A percentile compares a stretch with the other conserved stretches of the same genome.
These are phyloP conservation scores for Naganishia kalamii DNA, from an alignment of 768 basidiomycete genomes.

Conservation along the genomic window DNA sequence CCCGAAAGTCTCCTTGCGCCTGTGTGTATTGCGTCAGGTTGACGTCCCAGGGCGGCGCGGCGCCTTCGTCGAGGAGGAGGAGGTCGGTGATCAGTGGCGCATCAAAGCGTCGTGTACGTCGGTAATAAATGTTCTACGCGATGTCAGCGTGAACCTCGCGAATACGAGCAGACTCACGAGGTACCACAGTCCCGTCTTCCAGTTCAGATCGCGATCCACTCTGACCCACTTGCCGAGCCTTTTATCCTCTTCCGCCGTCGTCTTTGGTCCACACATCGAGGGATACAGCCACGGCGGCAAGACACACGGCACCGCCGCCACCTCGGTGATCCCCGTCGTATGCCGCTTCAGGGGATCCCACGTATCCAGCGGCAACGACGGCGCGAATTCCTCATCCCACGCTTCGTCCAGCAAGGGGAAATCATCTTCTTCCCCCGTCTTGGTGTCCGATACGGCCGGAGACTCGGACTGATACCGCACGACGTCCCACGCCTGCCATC, in stretches of 20 bases:
- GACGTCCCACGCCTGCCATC: constrained; percentile 84
- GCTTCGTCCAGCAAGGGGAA: constrained; percentile 53
- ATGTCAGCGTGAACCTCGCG: not conserved
- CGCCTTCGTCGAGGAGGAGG: constrained; percentile 56
- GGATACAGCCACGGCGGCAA: constrained; percentile 54
- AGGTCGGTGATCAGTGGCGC: constrained; percentile 72
- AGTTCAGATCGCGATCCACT: constrained; percentile 72
- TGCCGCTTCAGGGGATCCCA: constrained; percentile 69
- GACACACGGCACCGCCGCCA: constrained; percentile 63
- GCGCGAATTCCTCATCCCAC: constrained; percentile 62
- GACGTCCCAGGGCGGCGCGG: constrained; percentile 50
- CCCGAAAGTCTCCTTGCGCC: constrained; percentile 58
- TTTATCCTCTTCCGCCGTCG: constrained; percentile 66
- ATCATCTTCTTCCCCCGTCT: constrained; percentile 30
- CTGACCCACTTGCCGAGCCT: constrained; percentile 72
- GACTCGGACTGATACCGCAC: constrained; percentile 42
- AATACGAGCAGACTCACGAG: constrained; percentile 51
- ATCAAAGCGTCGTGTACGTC: constrained; percentile 75
- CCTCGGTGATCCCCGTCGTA: constrained; percentile 79
- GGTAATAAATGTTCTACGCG: constrained; percentile 65
- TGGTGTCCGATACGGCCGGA: constrained; percentile 15
- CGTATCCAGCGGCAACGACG: constrained; percentile 68
- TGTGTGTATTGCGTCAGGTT: constrained; percentile 59
- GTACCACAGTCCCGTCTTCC: constrained; percentile 56
- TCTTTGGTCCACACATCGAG: constrained; percentile 62